Evolutionary conservation across 352 stramenopile species (phyloP), one percentile per base, ranked within the genome.

Genomic region (Stramenopiles sp.): DNA sequence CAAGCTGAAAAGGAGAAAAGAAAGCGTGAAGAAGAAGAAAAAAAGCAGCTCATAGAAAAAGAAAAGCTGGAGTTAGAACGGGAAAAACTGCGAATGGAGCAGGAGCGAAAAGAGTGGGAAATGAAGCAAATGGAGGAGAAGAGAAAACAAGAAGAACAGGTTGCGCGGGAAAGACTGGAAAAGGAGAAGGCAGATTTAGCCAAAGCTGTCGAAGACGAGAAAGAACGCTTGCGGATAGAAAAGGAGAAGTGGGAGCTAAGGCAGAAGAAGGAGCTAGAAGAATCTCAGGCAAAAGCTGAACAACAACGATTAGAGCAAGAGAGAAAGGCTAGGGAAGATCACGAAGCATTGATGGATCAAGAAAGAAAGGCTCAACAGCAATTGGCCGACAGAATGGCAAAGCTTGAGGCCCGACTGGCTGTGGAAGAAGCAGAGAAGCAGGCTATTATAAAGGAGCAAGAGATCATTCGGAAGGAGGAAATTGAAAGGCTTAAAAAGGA

Each of bases 141-240:
- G 22, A 78, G 71, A 33, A 78, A 78, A 78, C 71, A 14, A 4
- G 22, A 4, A 14, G 71, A 78, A 78, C 4, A 78, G 22, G 4
- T 33, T 14, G 71, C 4, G 14, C 30, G 71, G 4, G 71, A 78
- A 78, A 4, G 14, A 78, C 22, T 78, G 8, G 71, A 78, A 78
- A 31, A 78, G 30, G 71, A 78, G 8, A 78, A 78, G 71, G 71
- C 71, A 33, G 71, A 78, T 31, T 33, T 78, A 78, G 71, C 71
- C 4, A 78, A 78, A 78, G 71, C 71, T 14, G 8, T 78, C 4
- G 71, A 78, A 78, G 71, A 78, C 4, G 30, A 78, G 71, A 78
- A 78, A 33, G 8, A 14, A 14, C 30, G 71, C 1, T 33, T 78
- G 30, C 30, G 14, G 22, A 33, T 14, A 14, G 71, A 78, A 78